Conservation (phyloP, 306 rosid genomes). For the Abrus pulchellus region DNA sequence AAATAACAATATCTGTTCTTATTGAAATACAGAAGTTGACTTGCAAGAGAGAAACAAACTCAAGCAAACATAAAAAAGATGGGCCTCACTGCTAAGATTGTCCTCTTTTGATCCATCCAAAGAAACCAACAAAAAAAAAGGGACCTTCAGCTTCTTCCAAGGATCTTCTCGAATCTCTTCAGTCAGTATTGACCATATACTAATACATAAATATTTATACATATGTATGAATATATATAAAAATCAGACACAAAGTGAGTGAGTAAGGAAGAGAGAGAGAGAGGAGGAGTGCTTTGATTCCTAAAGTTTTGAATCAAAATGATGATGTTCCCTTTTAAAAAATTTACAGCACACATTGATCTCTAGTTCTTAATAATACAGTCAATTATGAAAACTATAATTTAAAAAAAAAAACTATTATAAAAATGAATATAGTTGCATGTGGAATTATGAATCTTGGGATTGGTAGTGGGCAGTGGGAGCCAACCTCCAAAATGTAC, state of each 20-base stretch:
- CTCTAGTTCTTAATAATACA: not conserved
- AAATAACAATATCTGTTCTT: not conserved
- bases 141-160: constrained; percentile 16
- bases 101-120: not conserved
- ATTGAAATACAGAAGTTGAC: constrained; percentile 35
- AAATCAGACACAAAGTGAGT: not conserved
- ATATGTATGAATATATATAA: not conserved
- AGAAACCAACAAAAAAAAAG: not conserved
- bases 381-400: not conserved
- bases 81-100: not conserved
- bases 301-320: not conserved
- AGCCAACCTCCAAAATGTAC: constrained; percentile 42
- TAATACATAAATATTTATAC: not conserved
- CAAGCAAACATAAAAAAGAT: constrained; percentile 23
- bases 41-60: constrained; percentile 13
- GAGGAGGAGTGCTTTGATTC: not conserved
- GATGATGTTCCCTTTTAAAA: not conserved
- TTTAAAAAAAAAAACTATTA: not conserved
- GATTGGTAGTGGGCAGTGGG: constrained; percentile 45
- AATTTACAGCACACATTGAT: not conserved
- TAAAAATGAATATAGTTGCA: not conserved
- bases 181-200: not conserved
- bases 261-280: not conserved
- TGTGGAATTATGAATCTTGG: constrained; percentile 36
- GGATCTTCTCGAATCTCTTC: constrained; percentile 7